Base-by-base conservation (phyloP, 2,329 filamentous ascomycete species). In the Westerdykella sp. region DNA sequence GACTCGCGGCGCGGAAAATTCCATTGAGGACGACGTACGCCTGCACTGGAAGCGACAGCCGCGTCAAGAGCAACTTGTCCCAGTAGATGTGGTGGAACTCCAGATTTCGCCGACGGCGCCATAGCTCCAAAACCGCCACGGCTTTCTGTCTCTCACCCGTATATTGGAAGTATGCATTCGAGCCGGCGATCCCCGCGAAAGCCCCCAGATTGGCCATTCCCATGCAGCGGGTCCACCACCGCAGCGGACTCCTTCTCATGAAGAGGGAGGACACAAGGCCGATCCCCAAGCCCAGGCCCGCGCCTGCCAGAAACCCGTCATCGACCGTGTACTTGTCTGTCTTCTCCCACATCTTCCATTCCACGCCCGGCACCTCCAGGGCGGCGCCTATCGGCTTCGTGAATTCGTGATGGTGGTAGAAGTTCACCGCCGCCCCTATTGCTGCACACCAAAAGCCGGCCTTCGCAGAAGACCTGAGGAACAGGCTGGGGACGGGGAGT, bases 91-190 rank as follows among this genome's bases (percentile, higher is more conserved):
- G 25, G 48, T 53, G 57, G 45, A 60, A 57, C 39, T 59, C 56
- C 13, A 57, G 43, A 22, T 50, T 53, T 31, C 55, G 49, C 18
- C 45, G 42, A 41, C 53, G 45, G 5, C 50, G 41, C 12, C 46
- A 49, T 5, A 43, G 37, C 7, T 55, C 46, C 12, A 62, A 46
- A 4, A 40, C 44, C 32, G 34, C 34, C 34, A 56, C 51, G 6
- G 59, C 56, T 40, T 50, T 52, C 45, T 56, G 51, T 11, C 59
- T 48, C 43, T 60, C 56, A 14, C 57, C 60, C 0, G 48, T 62
- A 23, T 60, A 60, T 10, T 58, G 48, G 14, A 62, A 47, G 34
- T 59, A 60, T 25, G 45, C 53, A 46, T 60, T 52, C 4, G 53
- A 46, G 22, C 44, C 55, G 4, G 54, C 13, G 2, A 61, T 39